A percentile compares a stretch with the other conserved stretches of the same genome.
Conservation (phyloP, 805 yeast species). For the Saccharomycopsis sp. region DNA sequence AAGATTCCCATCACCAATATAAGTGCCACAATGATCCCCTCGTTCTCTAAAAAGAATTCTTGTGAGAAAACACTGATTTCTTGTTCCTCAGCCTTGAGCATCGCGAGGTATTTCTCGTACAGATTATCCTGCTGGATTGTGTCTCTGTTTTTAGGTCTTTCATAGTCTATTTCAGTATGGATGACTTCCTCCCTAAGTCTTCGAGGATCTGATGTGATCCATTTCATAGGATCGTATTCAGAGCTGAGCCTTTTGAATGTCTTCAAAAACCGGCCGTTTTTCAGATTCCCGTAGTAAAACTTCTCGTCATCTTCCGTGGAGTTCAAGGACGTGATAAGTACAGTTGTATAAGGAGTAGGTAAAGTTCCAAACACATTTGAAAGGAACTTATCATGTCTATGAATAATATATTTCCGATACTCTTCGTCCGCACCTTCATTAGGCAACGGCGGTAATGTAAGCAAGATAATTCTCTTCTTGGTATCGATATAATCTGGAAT, state of each 20-base stretch:
- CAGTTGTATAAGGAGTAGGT: constrained; percentile 67
- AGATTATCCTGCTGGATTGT: constrained; percentile 18
- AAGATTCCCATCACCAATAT: constrained; percentile 14
- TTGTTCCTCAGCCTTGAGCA: constrained; percentile 37
- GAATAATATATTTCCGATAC: constrained; percentile 29
- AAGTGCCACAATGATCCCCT: constrained; percentile 38
- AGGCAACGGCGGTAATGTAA: constrained; percentile 51
- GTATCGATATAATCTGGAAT: constrained; percentile 56
- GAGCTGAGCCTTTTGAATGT: constrained; percentile 28
- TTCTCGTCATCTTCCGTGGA: constrained; percentile 25
- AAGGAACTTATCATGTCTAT: constrained; percentile 40
- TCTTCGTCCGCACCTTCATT: constrained; percentile 23
- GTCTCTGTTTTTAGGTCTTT: constrained; percentile 44
- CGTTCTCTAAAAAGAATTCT: constrained; percentile 46
- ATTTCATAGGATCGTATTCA: constrained; percentile 25
- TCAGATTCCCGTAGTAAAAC: constrained; percentile 16
- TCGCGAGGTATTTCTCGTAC: constrained; percentile 45
- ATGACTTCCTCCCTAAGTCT: constrained; percentile 30
- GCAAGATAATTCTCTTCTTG: constrained; percentile 51
- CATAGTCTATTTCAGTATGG: constrained; percentile 44
- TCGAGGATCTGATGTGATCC: constrained; percentile 29
- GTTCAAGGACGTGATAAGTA: constrained; percentile 47
- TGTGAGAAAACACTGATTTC: constrained; percentile 35
- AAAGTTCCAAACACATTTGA: constrained; percentile 54
- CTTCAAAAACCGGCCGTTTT: constrained; percentile 18